These are phyloP conservation scores for Raphanus hybrid DNA, from an alignment of 441 rosid species.

Conservation along the genomic window DNA sequence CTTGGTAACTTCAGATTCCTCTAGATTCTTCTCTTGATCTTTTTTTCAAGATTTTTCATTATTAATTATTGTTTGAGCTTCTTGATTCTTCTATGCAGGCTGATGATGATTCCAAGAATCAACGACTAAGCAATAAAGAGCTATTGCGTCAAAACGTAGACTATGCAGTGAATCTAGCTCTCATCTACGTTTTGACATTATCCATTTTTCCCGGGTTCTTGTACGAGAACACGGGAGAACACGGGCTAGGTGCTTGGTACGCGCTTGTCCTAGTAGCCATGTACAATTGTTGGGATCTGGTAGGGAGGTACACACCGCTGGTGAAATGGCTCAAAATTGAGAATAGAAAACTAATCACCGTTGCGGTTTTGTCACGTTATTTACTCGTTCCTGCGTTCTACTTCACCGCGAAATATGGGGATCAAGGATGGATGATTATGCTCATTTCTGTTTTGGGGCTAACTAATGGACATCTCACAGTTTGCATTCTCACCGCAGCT, in stretches of 20 bases:
- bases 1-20: slow-evolving; percentile 31
- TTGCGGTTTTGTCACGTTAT: slow-evolving; percentile 58
- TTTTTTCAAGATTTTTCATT: background rate
- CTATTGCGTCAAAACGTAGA: slow-evolving; percentile 60
- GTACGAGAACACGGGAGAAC: slow-evolving; percentile 81
- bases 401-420: slow-evolving; percentile 88
- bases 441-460: slow-evolving; percentile 67
- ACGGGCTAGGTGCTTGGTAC: slow-evolving; percentile 74
- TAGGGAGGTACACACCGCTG: slow-evolving; percentile 67
- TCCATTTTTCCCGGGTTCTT: slow-evolving; percentile 94
- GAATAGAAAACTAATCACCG: slow-evolving; percentile 61
- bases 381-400: slow-evolving; percentile 77
- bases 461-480: slow-evolving; percentile 80
- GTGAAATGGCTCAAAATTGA: slow-evolving; percentile 62
- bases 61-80: background rate
- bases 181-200: slow-evolving; percentile 70
- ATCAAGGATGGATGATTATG: slow-evolving; percentile 56
- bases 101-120: slow-evolving; percentile 47
- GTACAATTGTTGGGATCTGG: slow-evolving; percentile 78
- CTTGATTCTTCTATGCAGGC: slow-evolving; percentile 43
- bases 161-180: slow-evolving; percentile 62
- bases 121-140: slow-evolving; percentile 64
- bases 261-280: slow-evolving; percentile 68
- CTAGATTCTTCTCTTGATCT: background rate
- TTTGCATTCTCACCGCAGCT: slow-evolving; percentile 76